Percentiles rank a stretch among this genome's conserved stretches.
Evolutionary conservation across 164 flowering plant species (phyloP).

Genomic region (Stephania japonica): DNA sequence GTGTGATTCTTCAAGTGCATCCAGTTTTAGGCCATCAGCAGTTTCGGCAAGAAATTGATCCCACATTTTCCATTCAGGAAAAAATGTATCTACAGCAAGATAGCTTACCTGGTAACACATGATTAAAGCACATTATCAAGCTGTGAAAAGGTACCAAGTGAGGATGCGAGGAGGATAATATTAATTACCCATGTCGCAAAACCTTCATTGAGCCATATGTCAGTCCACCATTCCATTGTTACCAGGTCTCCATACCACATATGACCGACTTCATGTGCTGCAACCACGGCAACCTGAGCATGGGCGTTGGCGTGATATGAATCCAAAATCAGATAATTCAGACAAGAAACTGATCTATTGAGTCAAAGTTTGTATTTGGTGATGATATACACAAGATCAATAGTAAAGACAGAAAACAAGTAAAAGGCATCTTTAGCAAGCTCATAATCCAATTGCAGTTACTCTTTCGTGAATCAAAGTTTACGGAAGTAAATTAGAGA

Average conservation of each 20-base stretch:
- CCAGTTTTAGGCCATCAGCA: slow-evolving; percentile 77
- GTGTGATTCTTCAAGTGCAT: slow-evolving; percentile 90
- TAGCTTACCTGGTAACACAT: slow-evolving; percentile 66
- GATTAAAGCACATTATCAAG: background rate
- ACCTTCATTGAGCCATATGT: slow-evolving; percentile 98
- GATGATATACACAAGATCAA: background rate
- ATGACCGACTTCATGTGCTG: slow-evolving; percentile 97
- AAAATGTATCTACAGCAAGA: slow-evolving; percentile 77
- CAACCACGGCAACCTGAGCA: slow-evolving; percentile 74
- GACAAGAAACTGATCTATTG: background rate
- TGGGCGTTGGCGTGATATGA: no score
- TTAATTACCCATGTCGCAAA: slow-evolving; percentile 96
- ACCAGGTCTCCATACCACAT: slow-evolving; percentile 99
- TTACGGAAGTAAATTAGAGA: no score
- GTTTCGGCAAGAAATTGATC: slow-evolving; percentile 88
- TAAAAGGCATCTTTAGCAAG: background rate
- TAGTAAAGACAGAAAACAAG: background rate
- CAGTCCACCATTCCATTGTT: slow-evolving; percentile 99
- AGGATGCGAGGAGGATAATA: background rate
- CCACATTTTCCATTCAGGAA: slow-evolving; percentile 99
- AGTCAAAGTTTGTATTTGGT: background rate
- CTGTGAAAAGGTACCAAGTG: background rate
- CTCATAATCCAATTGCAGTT: background rate
- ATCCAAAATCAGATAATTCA: background rate
- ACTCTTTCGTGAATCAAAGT: no score